Evolutionary conservation across 2,329 filamentous ascomycete species (phyloP), one percentile per base, ranked within the genome.

Genomic region (Claviceps africana): DNA sequence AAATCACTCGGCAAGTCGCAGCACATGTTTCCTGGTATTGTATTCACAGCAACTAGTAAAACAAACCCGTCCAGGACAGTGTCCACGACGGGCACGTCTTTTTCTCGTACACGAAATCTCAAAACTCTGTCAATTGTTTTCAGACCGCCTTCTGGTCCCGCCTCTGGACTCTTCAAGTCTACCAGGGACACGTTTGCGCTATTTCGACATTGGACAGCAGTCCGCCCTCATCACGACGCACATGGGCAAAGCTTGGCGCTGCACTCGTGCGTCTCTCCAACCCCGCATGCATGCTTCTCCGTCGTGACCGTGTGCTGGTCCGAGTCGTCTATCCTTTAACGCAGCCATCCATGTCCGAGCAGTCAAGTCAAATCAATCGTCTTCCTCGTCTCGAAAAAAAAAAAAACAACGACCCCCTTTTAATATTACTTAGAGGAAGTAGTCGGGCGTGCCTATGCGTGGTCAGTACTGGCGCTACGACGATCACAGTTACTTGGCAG

Each of bases 381-480:
- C n/a, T 35, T 47, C n/a, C n/a, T 47, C 45, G 30, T 47, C 45
- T 35, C 19, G 30, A 35, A n/a, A 44, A 43, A 43, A 43, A n/a
- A n/a, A n/a, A n/a, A n/a, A n/a, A n/a, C n/a, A n/a, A n/a, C n/a
- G n/a, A n/a, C n/a, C n/a, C n/a, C n/a, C n/a, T n/a, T n/a, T n/a
- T n/a, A n/a, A n/a, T n/a, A n/a, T 31, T 25, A 25, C n/a, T 47
- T 86, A 98, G 69, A 97, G 85, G 86, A 98, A 98, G 78, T 98
- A 98, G 71, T 98, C 91, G 53, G 91, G 91, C 58, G 93, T 98
- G 64, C 80, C 79, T 82, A 57, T 35, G 9, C 21, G 5, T 19
- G 33, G 55, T 58, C 46, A 64, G 66, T 58, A 58, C 17, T 37
- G 13, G 11, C 13, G 11, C 33, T 37, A 7, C 4, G 6, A 15